phyloP scores from a whole-genome alignment of 2,329 filamentous ascomycete species.

The Colletotrichum shisoi region DNA sequence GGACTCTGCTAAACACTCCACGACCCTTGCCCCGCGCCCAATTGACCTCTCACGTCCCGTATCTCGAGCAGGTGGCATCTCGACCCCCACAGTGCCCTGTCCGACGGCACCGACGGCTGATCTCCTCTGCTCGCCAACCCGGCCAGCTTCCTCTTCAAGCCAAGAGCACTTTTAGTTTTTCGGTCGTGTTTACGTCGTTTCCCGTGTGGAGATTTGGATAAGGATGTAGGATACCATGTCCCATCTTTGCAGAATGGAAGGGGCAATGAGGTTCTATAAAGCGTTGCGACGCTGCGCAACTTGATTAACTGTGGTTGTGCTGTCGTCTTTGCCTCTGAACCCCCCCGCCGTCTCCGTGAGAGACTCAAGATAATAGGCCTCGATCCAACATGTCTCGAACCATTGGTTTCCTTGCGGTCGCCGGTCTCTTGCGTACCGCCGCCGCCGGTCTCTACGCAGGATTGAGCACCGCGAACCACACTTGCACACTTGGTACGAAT shows the following conservation, averaged over 20 bases:
- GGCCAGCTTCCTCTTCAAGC: constrained; percentile 40
- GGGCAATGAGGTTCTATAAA: constrained; percentile 19
- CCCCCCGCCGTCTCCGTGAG: constrained; percentile 5
- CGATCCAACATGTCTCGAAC: constrained; percentile 44
- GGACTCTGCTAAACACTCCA: constrained; percentile 8
- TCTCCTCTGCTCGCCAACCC: constrained; percentile 18
- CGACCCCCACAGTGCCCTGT: constrained; percentile 28
- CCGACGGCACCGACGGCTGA: constrained; percentile 25
- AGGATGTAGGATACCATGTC: constrained; percentile 8
- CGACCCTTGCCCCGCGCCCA: constrained; percentile 29
- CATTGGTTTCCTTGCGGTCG: constrained; percentile 41
- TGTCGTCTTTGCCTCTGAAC: constrained; percentile 14
- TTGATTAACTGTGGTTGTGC: background rate
- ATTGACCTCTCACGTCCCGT: constrained; percentile 43
- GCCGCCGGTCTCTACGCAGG: constrained; percentile 53
- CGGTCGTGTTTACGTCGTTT: constrained; percentile 29
- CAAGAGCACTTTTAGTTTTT: constrained; percentile 25
- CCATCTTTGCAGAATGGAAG: constrained; percentile 21
- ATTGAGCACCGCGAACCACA: constrained; percentile 63
- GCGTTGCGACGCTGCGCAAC: background rate
- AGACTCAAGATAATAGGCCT: background rate
- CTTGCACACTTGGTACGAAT: constrained; percentile 58
- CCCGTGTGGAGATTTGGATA: constrained; percentile 30
- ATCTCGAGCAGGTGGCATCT: constrained; percentile 42
- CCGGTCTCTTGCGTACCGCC: constrained; percentile 45